phyloP scores from a whole-genome alignment of 2,329 filamentous ascomycete species.

The Zasmidium cellare region DNA sequence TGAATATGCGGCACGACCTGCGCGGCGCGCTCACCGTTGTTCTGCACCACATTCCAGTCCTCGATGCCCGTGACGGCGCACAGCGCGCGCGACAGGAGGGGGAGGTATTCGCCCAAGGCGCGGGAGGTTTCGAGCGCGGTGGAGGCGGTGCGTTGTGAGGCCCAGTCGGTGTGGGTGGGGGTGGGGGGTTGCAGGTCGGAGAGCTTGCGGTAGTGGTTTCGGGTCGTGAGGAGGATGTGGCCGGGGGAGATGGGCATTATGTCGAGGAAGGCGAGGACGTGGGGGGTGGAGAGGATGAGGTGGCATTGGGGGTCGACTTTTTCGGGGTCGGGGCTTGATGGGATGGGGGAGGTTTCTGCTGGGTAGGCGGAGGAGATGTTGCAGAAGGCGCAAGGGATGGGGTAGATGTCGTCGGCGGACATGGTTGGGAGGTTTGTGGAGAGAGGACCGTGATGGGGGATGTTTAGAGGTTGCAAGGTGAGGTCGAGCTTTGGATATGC shows the following conservation, averaged over 20 bases:
- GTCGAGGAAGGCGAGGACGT: slow-evolving; percentile 85
- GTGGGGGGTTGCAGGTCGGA: slow-evolving; percentile 57
- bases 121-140: slow-evolving; percentile 24
- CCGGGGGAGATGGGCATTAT: slow-evolving; percentile 84
- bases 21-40: slow-evolving; percentile 83
- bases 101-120: slow-evolving; percentile 56
- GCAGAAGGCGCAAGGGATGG: slow-evolving; percentile 58
- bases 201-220: slow-evolving; percentile 75
- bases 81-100: slow-evolving; percentile 71
- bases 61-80: slow-evolving; percentile 66
- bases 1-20: slow-evolving; percentile 94
- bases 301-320: slow-evolving; percentile 41
- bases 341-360: slow-evolving; percentile 38
- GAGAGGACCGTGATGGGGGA: not conserved
- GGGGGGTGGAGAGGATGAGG: slow-evolving; percentile 74
- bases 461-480: not conserved
- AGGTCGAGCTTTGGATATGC: not conserved
- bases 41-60: slow-evolving; percentile 97
- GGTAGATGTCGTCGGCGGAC: slow-evolving; percentile 37
- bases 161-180: slow-evolving; percentile 17
- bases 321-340: slow-evolving; percentile 34
- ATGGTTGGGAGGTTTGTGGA: not conserved
- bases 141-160: slow-evolving; percentile 15
- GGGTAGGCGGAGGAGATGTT: slow-evolving; percentile 55
- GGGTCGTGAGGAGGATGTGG: slow-evolving; percentile 79